phyloP scores from a whole-genome alignment of 306 rosid genomes.

The Senna tora region DNA sequence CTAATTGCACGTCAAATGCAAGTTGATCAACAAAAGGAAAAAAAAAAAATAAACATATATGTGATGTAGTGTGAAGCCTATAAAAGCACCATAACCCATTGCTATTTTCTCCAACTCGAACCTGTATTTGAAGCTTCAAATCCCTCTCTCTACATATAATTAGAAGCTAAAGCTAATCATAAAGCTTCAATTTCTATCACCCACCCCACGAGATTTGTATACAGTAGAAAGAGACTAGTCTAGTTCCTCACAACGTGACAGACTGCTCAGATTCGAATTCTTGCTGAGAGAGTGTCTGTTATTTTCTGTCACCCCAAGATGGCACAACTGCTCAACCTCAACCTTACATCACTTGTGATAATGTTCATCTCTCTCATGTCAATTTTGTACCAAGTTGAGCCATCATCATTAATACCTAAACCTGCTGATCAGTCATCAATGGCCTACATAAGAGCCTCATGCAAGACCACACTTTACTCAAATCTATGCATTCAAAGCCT shows the following conservation, averaged over 20 bases:
- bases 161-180: background rate
- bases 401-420: slow-evolving; percentile 25
- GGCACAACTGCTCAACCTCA: slow-evolving; percentile 38
- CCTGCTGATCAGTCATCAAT: slow-evolving; percentile 33
- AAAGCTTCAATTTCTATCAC: background rate
- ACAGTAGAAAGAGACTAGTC: no score
- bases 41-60: slow-evolving; percentile 24
- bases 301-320: slow-evolving; percentile 31
- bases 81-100: slow-evolving; percentile 36
- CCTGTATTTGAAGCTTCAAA: background rate
- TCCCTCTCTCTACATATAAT: slow-evolving; percentile 1
- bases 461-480: slow-evolving; percentile 52
- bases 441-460: slow-evolving; percentile 52
- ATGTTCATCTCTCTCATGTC: slow-evolving; percentile 32
- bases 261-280: no score
- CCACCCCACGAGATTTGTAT: no score
- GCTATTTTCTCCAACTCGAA: slow-evolving; percentile 15
- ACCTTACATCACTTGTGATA: slow-evolving; percentile 20
- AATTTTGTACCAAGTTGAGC: slow-evolving; percentile 19
- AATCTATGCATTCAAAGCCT: slow-evolving; percentile 52
- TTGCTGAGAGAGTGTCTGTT: no score
- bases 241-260: no score
- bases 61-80: slow-evolving; percentile 14
- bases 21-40: slow-evolving; percentile 20
- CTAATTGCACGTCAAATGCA: slow-evolving; percentile 35